Conservation (phyloP, 192 early-diverging fungal genomes). For the Gaertneriomyces semiglobifer region DNA sequence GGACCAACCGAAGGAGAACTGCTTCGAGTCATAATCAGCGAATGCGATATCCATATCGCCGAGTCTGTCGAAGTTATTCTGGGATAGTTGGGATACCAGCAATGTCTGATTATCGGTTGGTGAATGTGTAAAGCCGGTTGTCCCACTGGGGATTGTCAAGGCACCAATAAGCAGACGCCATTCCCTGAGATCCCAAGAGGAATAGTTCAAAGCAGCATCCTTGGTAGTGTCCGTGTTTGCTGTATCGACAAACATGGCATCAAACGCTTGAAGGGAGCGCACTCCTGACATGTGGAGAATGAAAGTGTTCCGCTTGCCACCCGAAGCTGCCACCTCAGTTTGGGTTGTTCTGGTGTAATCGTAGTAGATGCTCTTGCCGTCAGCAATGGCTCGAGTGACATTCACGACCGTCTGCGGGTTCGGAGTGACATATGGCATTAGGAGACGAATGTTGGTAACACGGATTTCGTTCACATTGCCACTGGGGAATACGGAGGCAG, state of each 20-base stretch:
- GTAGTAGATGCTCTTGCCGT: not conserved
- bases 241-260: not conserved
- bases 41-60: slow-evolving; percentile 1
- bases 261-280: not conserved
- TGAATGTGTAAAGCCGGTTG: not conserved
- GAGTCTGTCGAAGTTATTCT: too few species aligned
- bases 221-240: not conserved
- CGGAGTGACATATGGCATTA: not conserved
- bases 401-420: not conserved
- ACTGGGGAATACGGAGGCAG: not conserved
- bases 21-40: not conserved
- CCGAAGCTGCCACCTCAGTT: not conserved
- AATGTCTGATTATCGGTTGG: not conserved
- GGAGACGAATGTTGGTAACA: not conserved
- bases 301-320: not conserved
- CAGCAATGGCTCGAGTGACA: not conserved
- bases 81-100: not conserved
- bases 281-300: not conserved
- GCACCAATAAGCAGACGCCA: not conserved
- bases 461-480: not conserved
- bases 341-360: not conserved
- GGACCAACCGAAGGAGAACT: not conserved
- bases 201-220: not conserved
- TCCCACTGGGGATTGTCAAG: slow-evolving; percentile 1
- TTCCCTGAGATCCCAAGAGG: too few species aligned